phyloP scores from a whole-genome alignment of 139 green algal species.

The Tetraselmis chui region DNA sequence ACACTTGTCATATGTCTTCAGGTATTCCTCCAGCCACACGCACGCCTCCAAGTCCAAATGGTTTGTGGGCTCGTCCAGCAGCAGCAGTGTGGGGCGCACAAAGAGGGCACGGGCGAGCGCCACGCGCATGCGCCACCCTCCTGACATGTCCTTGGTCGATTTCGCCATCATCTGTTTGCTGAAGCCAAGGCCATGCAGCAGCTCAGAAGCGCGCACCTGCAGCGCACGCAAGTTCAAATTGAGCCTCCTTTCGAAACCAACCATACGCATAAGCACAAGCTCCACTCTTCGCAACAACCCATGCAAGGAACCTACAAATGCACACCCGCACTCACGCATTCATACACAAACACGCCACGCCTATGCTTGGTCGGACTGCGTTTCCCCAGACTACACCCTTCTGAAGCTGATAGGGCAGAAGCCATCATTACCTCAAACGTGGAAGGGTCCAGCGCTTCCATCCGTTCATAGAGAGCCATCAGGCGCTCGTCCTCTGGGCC shows the following conservation, averaged over 20 bases:
- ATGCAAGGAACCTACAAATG: too few species aligned
- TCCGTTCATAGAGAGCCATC: constrained; percentile 44
- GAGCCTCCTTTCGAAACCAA: too few species aligned
- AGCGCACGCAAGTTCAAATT: too few species aligned
- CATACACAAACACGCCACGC: too few species aligned
- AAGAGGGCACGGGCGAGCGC: constrained; percentile 76
- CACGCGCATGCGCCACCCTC: constrained; percentile 65
- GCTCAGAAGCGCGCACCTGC: constrained; percentile 33
- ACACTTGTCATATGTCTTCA: constrained; percentile 33
- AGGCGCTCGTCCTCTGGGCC: constrained; percentile 53
- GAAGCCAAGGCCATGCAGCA: constrained; percentile 78
- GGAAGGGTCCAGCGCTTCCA: constrained; percentile 60
- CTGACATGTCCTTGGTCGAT: constrained; percentile 39
- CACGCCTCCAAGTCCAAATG: constrained; percentile 53
- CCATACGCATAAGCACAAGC: too few species aligned
- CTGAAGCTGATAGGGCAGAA: too few species aligned
- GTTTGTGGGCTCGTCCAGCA: constrained; percentile 44
- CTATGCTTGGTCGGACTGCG: too few species aligned
- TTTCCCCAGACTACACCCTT: too few species aligned
- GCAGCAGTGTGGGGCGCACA: constrained; percentile 50
- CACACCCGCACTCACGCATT: too few species aligned
- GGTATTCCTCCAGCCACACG: constrained; percentile 59
- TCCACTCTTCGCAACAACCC: too few species aligned
- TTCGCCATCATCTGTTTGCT: constrained; percentile 44
- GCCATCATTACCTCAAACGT: constrained; percentile 53